Evolutionary conservation across 139 green algal species (phyloP).

Genomic region (Eudorina sp.): DNA sequence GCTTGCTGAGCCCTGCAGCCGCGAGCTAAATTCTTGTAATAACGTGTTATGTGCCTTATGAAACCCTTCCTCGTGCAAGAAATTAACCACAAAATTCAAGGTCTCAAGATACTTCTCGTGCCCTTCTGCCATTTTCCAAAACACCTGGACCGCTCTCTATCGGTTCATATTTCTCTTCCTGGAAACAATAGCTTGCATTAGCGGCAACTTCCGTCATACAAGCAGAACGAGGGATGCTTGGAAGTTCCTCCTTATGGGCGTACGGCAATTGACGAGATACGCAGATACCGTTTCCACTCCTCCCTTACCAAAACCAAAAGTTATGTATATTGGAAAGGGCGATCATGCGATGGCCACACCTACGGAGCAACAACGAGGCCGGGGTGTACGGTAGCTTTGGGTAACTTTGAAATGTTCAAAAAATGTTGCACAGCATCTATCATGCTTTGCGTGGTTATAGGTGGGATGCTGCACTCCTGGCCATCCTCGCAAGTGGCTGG

Average conservation of each 20-base stretch:
- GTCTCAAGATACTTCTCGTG: slow-evolving; percentile 48
- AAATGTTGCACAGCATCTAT: background rate
- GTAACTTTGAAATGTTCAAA: background rate
- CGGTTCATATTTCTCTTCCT: slow-evolving; percentile 17
- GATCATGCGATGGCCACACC: too few relatives aligned
- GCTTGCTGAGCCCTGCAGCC: slow-evolving; percentile 48
- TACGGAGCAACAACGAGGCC: too few relatives aligned
- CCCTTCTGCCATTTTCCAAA: slow-evolving; percentile 13
- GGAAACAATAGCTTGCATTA: too few relatives aligned
- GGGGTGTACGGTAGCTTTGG: too few relatives aligned
- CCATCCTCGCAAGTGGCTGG: background rate
- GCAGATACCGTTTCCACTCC: too few relatives aligned
- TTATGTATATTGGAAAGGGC: too few relatives aligned
- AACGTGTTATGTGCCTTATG: slow-evolving; percentile 67
- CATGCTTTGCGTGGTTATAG: background rate
- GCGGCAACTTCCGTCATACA: too few relatives aligned
- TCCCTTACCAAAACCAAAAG: background rate
- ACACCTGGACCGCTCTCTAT: background rate
- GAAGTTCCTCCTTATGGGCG: too few relatives aligned
- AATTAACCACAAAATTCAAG: slow-evolving; percentile 53
- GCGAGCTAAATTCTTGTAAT: slow-evolving; percentile 65
- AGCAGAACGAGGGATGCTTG: too few relatives aligned
- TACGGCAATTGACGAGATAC: too few relatives aligned
- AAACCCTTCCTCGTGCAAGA: slow-evolving; percentile 73
- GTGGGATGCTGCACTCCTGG: background rate